These are phyloP conservation scores for Scedosporium aurantiacum DNA, from an alignment of 2,329 filamentous ascomycete genomes.

Conservation along the genomic window DNA sequence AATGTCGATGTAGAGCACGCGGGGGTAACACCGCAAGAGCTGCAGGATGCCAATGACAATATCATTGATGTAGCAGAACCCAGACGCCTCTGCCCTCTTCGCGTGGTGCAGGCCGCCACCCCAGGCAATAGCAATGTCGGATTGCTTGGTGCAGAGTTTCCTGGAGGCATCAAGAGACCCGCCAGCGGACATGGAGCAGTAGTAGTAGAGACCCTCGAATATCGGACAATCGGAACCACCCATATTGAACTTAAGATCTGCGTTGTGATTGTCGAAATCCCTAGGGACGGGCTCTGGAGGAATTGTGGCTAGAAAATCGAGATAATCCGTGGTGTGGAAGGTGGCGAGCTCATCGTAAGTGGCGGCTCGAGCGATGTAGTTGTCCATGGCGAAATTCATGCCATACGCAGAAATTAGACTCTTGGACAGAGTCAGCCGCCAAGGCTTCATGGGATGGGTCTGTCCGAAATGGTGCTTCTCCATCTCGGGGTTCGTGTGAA, in stretches of 20 bases:
- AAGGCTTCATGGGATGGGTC: conserved; percentile 98
- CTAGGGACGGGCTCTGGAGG: conserved; percentile 51
- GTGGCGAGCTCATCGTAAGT: conserved; percentile 77
- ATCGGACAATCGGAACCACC: conserved; percentile 89
- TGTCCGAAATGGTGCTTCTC: conserved; percentile 96
- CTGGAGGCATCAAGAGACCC: conserved; percentile 83
- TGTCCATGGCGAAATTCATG: conserved; percentile 94
- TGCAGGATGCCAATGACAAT: conserved; percentile 91
- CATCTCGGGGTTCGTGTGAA: conserved; percentile 88
- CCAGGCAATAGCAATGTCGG: conserved; percentile 96
- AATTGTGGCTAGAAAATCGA: conserved; percentile 73
- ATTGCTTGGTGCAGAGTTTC: conserved; percentile 75
- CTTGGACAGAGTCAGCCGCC: conserved; percentile 91
- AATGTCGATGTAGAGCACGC: conserved; percentile 90
- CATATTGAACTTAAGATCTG: conserved; percentile 69
- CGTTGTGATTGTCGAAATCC: conserved; percentile 53
- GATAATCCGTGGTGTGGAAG: conserved; percentile 82
- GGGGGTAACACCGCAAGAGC: conserved; percentile 67
- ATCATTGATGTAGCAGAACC: conserved; percentile 99
- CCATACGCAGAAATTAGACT: conserved; percentile 90
- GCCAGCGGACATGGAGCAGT: conserved; percentile 87
- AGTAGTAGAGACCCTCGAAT: conserved; percentile 91
- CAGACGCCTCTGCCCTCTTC: conserved; percentile 84
- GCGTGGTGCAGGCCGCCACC: conserved; percentile 93
- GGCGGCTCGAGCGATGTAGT: conserved; percentile 73